Percentiles rank a stretch among this genome's conserved stretches.
Conservation (phyloP, 495 filamentous ascomycete genomes). For the Xylaria sp. region DNA sequence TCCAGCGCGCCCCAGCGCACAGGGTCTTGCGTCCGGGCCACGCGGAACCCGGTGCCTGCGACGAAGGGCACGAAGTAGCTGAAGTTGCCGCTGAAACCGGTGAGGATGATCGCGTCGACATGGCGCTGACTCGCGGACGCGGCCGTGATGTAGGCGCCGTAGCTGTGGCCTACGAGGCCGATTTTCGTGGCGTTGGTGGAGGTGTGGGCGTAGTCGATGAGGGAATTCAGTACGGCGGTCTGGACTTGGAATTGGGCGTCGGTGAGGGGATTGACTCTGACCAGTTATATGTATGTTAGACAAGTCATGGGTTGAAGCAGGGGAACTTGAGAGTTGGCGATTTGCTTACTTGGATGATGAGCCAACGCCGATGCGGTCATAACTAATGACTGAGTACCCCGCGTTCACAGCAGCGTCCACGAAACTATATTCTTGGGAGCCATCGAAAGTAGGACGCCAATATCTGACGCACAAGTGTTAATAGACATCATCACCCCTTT, state of each 20-base stretch:
- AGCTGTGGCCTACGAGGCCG: slow-evolving; percentile 42
- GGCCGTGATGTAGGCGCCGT: slow-evolving; percentile 38
- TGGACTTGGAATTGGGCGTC: slow-evolving; percentile 42
- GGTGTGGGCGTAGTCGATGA: slow-evolving; percentile 35
- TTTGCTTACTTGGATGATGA: not conserved
- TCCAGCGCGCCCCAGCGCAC: slow-evolving; percentile 35
- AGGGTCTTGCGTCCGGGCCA: slow-evolving; percentile 31
- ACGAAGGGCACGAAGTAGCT: slow-evolving; percentile 36
- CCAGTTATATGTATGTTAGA: not conserved
- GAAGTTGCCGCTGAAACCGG: slow-evolving; percentile 37
- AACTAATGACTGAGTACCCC: slow-evolving; percentile 7
- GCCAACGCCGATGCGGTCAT: slow-evolving; percentile 7
- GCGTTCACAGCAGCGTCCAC: not conserved
- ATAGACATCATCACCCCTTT: not conserved
- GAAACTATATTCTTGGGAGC: not conserved
- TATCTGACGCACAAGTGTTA: not conserved
- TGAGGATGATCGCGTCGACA: slow-evolving; percentile 36
- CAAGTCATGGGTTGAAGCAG: too few relatives aligned
- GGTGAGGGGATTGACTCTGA: slow-evolving; percentile 17
- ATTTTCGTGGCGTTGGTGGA: slow-evolving; percentile 34
- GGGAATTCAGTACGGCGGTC: slow-evolving; percentile 35
- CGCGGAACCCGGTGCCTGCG: slow-evolving; percentile 34
- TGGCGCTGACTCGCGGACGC: slow-evolving; percentile 32
- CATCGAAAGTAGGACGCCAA: not conserved
- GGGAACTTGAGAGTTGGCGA: not conserved